Conservation (phyloP, 805 yeast genomes). For the Schizosaccharomyces osmophilus region DNA sequence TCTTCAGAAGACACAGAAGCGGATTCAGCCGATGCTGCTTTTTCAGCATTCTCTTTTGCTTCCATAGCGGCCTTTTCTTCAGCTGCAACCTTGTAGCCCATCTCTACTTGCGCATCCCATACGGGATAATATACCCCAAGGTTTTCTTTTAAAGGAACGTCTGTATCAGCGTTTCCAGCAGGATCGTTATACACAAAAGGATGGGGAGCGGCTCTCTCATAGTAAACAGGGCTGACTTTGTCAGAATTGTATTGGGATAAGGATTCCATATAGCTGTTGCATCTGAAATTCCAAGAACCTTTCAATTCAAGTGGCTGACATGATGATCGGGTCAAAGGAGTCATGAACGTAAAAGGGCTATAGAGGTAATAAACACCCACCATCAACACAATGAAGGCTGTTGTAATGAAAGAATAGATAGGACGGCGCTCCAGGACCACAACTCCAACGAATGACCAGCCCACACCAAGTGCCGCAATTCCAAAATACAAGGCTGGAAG, state of each 20-base stretch:
- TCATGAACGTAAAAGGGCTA: conserved; percentile 55
- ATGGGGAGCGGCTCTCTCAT: not conserved
- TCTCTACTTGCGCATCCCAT: not conserved
- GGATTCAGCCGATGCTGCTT: not conserved
- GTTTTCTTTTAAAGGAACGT: not conserved
- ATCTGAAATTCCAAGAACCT: conserved; percentile 70
- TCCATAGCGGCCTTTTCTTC: not conserved
- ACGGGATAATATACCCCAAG: not conserved
- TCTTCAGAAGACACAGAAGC: not conserved
- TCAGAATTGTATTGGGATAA: not conserved
- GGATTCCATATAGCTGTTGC: conserved; percentile 27
- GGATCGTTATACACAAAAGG: not conserved
- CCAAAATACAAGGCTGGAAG: conserved; percentile 82
- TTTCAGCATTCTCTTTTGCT: not conserved
- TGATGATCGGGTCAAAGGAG: conserved; percentile 46
- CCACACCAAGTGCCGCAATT: conserved; percentile 47
- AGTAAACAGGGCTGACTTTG: not conserved
- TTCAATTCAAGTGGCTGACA: conserved; percentile 41
- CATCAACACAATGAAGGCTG: conserved; percentile 24
- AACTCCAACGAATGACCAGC: conserved; percentile 15
- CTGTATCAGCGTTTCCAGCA: not conserved
- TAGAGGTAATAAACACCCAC: conserved; percentile 32
- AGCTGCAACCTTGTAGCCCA: not conserved
- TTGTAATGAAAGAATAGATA: conserved; percentile 23
- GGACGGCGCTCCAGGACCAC: conserved; percentile 17